Conservation (phyloP, 2,329 filamentous ascomycete genomes). For the Aspergillus sp. region DNA sequence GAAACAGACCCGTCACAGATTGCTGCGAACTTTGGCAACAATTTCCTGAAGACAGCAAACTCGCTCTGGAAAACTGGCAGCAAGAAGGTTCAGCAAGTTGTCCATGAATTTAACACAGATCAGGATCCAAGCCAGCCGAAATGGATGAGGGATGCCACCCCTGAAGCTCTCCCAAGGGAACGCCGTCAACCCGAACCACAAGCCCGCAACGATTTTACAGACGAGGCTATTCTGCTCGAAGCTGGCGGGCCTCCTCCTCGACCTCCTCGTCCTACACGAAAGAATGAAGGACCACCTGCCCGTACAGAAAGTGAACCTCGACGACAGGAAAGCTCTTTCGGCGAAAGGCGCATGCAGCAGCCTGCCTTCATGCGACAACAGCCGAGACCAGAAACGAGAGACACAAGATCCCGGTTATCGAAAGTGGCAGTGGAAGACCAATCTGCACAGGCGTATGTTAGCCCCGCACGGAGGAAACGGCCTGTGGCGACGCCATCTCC, state of each 20-base stretch:
- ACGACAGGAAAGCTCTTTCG: slow-evolving; percentile 22
- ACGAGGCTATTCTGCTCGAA: slow-evolving; percentile 53
- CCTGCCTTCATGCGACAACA: slow-evolving; percentile 59
- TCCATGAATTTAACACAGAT: slow-evolving; percentile 78
- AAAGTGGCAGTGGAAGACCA: slow-evolving; percentile 77
- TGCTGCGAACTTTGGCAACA: slow-evolving; percentile 79
- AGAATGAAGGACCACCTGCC: slow-evolving; percentile 21
- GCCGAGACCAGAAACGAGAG: slow-evolving; percentile 38
- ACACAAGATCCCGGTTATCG: slow-evolving; percentile 63
- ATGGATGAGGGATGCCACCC: slow-evolving; percentile 80
- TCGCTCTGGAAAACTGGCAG: slow-evolving; percentile 92
- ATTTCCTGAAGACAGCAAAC: slow-evolving; percentile 88
- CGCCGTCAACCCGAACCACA: slow-evolving; percentile 20
- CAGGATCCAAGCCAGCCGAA: slow-evolving; percentile 79
- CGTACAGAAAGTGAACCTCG: slow-evolving; percentile 19
- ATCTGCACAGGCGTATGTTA: slow-evolving; percentile 79
- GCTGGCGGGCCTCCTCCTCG: slow-evolving; percentile 25
- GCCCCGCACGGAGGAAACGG: slow-evolving; percentile 74
- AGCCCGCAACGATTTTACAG: slow-evolving; percentile 48
- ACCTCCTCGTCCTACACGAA: slow-evolving; percentile 24
- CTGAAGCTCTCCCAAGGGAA: slow-evolving; percentile 22
- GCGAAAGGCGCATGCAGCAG: slow-evolving; percentile 26
- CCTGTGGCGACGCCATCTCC: slow-evolving; percentile 45
- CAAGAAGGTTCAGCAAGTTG: slow-evolving; percentile 88
- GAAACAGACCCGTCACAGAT: slow-evolving; percentile 77